These are phyloP conservation scores for Fulvia fulva DNA, from an alignment of 2,329 filamentous ascomycete species.

Conservation along the genomic window DNA sequence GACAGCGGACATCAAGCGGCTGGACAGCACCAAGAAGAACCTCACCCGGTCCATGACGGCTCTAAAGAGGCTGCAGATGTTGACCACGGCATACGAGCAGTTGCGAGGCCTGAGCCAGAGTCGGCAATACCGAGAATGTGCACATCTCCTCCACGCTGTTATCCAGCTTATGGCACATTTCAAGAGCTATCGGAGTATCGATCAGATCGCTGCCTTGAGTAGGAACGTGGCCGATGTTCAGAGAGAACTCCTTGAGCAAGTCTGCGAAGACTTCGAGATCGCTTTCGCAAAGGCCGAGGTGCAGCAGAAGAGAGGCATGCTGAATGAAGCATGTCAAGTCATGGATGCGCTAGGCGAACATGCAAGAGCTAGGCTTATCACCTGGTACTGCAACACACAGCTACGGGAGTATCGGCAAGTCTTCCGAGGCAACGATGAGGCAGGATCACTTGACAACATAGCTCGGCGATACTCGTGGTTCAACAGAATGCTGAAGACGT, in stretches of 20 bases:
- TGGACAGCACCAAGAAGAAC: constrained; percentile 95
- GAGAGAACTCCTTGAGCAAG: constrained; percentile 86
- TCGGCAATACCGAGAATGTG: constrained; percentile 90
- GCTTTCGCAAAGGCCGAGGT: constrained; percentile 89
- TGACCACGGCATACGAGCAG: constrained; percentile 98
- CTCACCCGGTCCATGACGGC: constrained; percentile 97
- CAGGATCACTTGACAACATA: constrained; percentile 93
- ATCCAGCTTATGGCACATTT: constrained; percentile 98
- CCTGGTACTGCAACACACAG: constrained; percentile 98
- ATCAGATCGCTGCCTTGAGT: constrained; percentile 92
- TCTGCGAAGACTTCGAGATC: constrained; percentile 98
- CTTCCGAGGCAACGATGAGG: constrained; percentile 94
- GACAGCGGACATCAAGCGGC: constrained; percentile 96
- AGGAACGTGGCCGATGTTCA: constrained; percentile 92
- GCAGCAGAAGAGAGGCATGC: constrained; percentile 60
- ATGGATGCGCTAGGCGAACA: constrained; percentile 92
- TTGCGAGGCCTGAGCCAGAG: constrained; percentile 76
- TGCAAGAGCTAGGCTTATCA: constrained; percentile 75
- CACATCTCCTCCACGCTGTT: constrained; percentile 87
- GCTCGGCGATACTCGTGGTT: constrained; percentile 95
- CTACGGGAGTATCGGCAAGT: constrained; percentile 92
- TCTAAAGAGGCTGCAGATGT: constrained; percentile 93
- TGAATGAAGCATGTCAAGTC: constrained; percentile 85
- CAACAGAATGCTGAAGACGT: constrained; percentile 88
- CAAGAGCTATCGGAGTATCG: constrained; percentile 95